phyloP scores from a whole-genome alignment of 164 flowering plant genomes.

The Cinnamomum chago region DNA sequence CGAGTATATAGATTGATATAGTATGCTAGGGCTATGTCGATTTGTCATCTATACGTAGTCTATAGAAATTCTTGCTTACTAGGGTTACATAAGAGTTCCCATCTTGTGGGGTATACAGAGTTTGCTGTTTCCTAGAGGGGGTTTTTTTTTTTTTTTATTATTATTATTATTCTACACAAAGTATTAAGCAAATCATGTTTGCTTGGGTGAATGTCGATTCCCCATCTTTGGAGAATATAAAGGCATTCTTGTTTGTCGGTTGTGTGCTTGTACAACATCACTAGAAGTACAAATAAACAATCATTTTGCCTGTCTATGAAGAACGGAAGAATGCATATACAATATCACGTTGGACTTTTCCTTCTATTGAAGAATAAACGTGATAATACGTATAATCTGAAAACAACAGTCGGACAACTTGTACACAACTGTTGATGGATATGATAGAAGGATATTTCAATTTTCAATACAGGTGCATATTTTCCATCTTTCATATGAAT shows the following conservation, averaged over 20 bases:
- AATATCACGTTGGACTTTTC: too few relatives aligned
- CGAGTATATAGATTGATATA: conserved; percentile 11
- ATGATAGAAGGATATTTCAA: too few relatives aligned
- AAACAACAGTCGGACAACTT: too few relatives aligned
- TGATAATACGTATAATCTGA: too few relatives aligned
- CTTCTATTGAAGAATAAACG: too few relatives aligned
- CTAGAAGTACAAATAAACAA: too few relatives aligned
- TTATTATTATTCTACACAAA: background rate
- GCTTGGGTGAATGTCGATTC: background rate
- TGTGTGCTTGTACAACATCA: background rate
- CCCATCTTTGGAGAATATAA: conserved; percentile 1
- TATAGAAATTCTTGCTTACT: conserved; percentile 9
- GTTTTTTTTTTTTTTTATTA: too few relatives aligned
- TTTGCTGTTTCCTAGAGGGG: conserved; percentile 6
- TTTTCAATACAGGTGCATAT: too few relatives aligned
- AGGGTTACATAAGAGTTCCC: conserved; percentile 10
- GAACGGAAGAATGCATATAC: too few relatives aligned
- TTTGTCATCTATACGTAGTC: background rate
- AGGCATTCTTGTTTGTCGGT: conserved; percentile 12
- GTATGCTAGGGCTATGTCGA: background rate
- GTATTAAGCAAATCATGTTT: conserved; percentile 1
- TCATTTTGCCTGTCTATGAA: too few relatives aligned
- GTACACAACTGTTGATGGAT: too few relatives aligned
- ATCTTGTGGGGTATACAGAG: conserved; percentile 8
- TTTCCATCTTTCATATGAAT: too few relatives aligned